Evolutionary conservation across 2,329 filamentous ascomycete species (phyloP), one percentile per base, ranked within the genome.

Genomic region (Herpotrichia juniperi): DNA sequence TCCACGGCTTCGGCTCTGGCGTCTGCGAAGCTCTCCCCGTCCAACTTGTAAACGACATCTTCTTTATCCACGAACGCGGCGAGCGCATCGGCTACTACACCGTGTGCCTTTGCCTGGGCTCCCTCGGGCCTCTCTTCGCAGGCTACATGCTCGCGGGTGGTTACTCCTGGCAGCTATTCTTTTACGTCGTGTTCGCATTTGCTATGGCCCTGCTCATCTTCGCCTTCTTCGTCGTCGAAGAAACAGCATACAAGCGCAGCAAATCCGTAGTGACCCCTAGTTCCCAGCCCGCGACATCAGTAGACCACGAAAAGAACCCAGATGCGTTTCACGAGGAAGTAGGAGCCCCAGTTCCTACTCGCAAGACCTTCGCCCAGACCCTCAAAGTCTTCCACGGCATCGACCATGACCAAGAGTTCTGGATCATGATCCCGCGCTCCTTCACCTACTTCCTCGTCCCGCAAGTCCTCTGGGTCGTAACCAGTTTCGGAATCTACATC

Each of bases 141-240:
- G 82, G 83, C 11, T 86, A 85, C 65, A 86, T 86, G 83, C 78
- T 86, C 6, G 77, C 79, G 0, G 82, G 77, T 1, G 80, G 81
- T 9, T 80, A 83, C 60, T 83, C 82, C 6, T 86, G 83, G 83
- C 75, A 80, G 14, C 77, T 86, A 0, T 86, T 82, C 72, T 86
- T 86, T 74, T 85, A 85, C 63, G 83, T 86, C 48, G 78, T 81
- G 54, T 77, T 83, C 42, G 83, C 82, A 2, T 85, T 86, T 46
- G 76, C 79, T 1, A 69, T 69, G 8, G 68, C 67, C 5, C 63
- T 74, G 42, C 69, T 74, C 52, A 69, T 83, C 37, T 58, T 80
- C 7, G 76, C 80, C 0, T 83, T 86, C 61, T 71, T 86, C 50
- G 65, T 86, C 59, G 81, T 85, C 54, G 83, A 86, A 56, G 84